Evolutionary conservation across 768 basidiomycete species (phyloP).

Genomic region (Imleria badia): DNA sequence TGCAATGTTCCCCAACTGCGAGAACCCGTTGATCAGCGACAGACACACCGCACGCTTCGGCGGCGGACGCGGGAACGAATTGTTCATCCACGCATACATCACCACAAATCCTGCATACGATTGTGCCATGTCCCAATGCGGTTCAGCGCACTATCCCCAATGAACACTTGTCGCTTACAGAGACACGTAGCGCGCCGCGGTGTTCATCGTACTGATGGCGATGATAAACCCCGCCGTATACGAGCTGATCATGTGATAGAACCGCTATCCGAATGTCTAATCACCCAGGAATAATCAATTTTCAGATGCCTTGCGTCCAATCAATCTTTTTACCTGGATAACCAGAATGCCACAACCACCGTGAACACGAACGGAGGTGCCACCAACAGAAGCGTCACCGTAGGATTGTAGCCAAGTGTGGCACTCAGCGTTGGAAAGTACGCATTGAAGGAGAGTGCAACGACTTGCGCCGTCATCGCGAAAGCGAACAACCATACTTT

Average conservation of each 20-base stretch:
- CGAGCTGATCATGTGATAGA: slow-evolving; percentile 61
- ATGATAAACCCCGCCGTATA: slow-evolving; percentile 61
- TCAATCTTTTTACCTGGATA: slow-evolving; percentile 42
- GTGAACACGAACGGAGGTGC: slow-evolving; percentile 74
- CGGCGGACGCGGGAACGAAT: slow-evolving; percentile 70
- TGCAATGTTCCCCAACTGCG: slow-evolving; percentile 79
- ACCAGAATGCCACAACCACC: slow-evolving; percentile 50
- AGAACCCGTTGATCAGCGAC: slow-evolving; percentile 78
- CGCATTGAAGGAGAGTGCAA: slow-evolving; percentile 74
- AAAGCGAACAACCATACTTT: slow-evolving; percentile 80
- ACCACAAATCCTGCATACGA: slow-evolving; percentile 71
- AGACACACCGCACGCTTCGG: slow-evolving; percentile 84
- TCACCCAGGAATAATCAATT: not conserved
- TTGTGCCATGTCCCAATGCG: slow-evolving; percentile 50
- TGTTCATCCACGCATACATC: slow-evolving; percentile 54
- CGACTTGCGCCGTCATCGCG: slow-evolving; percentile 32
- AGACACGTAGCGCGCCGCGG: slow-evolving; percentile 61
- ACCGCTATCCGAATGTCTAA: slow-evolving; percentile 74
- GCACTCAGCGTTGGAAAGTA: slow-evolving; percentile 77
- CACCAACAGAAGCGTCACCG: slow-evolving; percentile 68
- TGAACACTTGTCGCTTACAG: slow-evolving; percentile 41
- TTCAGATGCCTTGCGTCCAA: not conserved
- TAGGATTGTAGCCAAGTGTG: slow-evolving; percentile 66
- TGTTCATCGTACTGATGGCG: slow-evolving; percentile 63
- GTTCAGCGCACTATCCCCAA: slow-evolving; percentile 6